A percentile compares a stretch with the other conserved stretches of the same genome.
These are phyloP conservation scores for Trichoderma atrobrunneum DNA, from an alignment of 2,329 filamentous ascomycete genomes.

Conservation along the genomic window DNA sequence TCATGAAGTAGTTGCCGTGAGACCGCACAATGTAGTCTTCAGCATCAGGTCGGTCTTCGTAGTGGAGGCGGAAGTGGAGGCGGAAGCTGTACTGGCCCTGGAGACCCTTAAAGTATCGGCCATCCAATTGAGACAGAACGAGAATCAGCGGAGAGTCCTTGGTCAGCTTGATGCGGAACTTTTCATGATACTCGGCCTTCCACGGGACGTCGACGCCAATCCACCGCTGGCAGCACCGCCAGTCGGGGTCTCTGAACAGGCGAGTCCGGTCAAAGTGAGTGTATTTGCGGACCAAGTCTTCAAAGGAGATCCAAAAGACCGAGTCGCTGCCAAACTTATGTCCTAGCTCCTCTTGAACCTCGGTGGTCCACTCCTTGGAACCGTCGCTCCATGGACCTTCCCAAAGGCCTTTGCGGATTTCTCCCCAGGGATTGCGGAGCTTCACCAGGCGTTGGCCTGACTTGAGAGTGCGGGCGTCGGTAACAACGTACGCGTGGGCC, in stretches of 20 bases:
- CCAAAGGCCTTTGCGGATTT: constrained; percentile 56
- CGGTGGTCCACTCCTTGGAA: constrained; percentile 59
- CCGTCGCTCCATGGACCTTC: constrained; percentile 59
- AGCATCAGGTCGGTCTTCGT: constrained; percentile 45
- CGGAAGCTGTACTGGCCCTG: constrained; percentile 56
- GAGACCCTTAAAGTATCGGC: constrained; percentile 60
- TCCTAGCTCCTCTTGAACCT: constrained; percentile 54
- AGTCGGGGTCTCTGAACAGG: constrained; percentile 56
- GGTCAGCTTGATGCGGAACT: constrained; percentile 56
- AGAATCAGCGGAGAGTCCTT: constrained; percentile 57
- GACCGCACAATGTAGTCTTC: constrained; percentile 60
- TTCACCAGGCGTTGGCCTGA: constrained; percentile 55
- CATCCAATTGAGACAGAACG: constrained; percentile 60
- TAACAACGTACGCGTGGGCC: constrained; percentile 59
- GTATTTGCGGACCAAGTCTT: constrained; percentile 61
- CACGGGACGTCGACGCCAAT: constrained; percentile 61
- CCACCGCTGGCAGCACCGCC: constrained; percentile 59
- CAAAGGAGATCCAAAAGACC: constrained; percentile 63
- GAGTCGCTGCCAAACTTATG: constrained; percentile 61
- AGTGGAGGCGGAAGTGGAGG: constrained; percentile 51
- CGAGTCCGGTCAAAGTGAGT: constrained; percentile 60
- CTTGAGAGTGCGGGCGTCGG: constrained; percentile 54
- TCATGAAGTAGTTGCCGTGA: constrained; percentile 58
- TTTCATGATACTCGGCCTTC: constrained; percentile 60
- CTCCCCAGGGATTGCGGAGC: constrained; percentile 61